Percentiles rank a stretch among this genome's conserved stretches.
Evolutionary conservation across 345 rosid genomes (phyloP).

Genomic region (Arabis hirsuta): DNA sequence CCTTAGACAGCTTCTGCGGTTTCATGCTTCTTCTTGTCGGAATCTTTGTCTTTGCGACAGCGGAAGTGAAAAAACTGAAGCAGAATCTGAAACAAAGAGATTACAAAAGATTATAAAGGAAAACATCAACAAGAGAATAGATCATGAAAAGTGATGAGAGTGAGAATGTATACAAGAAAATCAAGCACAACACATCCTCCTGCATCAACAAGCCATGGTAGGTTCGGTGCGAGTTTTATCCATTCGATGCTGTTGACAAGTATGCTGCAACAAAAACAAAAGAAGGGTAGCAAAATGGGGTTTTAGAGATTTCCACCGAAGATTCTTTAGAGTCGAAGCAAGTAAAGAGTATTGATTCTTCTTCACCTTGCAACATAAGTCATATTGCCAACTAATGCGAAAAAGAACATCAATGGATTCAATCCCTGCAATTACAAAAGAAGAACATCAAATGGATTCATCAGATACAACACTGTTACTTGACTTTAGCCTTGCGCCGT

Average conservation of each 20-base stretch:
- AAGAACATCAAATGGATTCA: constrained; percentile 1
- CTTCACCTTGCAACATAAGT: constrained; percentile 81
- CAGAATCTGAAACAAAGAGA: constrained; percentile 56
- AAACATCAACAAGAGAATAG: not conserved
- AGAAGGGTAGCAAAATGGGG: not conserved
- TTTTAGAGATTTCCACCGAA: not conserved
- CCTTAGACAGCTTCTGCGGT: constrained; percentile 37
- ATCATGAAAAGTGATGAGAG: not conserved
- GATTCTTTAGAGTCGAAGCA: not conserved
- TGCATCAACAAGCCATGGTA: constrained; percentile 91
- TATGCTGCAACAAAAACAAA: constrained; percentile 52
- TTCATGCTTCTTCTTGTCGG: constrained; percentile 36
- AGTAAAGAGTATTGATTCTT: not conserved
- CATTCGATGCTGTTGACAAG: constrained; percentile 68
- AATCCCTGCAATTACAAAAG: constrained; percentile 60
- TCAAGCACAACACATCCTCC: constrained; percentile 85
- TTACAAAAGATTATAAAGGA: not conserved
- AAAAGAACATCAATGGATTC: constrained; percentile 81
- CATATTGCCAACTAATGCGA: constrained; percentile 76
- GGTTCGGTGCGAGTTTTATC: constrained; percentile 66
- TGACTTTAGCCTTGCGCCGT: not conserved
- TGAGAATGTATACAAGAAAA: constrained; percentile 53
- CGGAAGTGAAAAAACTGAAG: constrained; percentile 68
- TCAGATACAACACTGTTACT: constrained; percentile 19
- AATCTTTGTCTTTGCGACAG: constrained; percentile 39